A percentile compares a stretch with the other conserved stretches of the same genome.
Conservation (phyloP, 306 rosid genomes). For the Quercus cerris region DNA sequence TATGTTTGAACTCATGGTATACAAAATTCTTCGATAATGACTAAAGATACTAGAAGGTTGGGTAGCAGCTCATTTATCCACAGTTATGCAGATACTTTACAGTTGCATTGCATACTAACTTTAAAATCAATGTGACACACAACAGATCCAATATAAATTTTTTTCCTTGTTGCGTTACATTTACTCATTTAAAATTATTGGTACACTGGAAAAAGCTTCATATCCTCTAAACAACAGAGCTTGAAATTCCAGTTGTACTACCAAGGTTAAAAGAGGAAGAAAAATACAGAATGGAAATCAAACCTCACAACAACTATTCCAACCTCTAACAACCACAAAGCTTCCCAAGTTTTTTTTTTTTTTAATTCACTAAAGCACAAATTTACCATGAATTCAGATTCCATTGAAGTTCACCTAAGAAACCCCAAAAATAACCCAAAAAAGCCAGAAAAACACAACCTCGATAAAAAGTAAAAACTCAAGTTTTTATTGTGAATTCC, state of each 20-base stretch:
- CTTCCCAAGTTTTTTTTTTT: neutral
- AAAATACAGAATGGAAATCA: neutral
- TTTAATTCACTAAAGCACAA: neutral
- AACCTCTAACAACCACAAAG: neutral
- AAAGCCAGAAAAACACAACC: neutral
- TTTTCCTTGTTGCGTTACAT: neutral
- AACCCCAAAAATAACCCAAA: neutral
- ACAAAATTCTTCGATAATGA: neutral
- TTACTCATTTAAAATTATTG: neutral
- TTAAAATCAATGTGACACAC: neutral
- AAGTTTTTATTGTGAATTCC: neutral
- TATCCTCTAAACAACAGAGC: neutral
- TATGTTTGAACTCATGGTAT: neutral
- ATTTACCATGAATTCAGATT: neutral
- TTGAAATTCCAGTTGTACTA: neutral
- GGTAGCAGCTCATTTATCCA: neutral
- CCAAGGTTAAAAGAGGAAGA: neutral
- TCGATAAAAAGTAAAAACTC: neutral
- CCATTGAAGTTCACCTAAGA: neutral
- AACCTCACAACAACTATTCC: neutral
- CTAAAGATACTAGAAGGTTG: neutral
- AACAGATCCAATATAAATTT: neutral
- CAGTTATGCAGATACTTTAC: neutral
- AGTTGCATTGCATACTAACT: neutral
- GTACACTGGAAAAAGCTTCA: neutral